A percentile compares a stretch with the other conserved stretches of the same genome.
These are phyloP conservation scores for Artomyces pyxidatus DNA, from an alignment of 768 basidiomycete genomes.

Conservation along the genomic window DNA sequence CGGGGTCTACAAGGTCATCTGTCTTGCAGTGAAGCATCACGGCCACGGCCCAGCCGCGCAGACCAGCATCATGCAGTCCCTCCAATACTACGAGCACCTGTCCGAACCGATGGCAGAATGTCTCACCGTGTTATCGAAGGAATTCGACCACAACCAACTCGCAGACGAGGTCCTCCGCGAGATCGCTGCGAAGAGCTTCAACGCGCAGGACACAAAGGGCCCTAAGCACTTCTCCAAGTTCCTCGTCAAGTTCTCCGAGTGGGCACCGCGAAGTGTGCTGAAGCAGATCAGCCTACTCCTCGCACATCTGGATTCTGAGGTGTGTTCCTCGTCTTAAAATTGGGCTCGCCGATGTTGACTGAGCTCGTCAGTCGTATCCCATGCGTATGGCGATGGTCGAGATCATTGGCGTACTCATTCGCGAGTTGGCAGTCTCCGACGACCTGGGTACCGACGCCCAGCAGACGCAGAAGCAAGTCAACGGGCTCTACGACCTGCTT, in stretches of 20 bases:
- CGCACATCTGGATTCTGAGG: constrained; percentile 88
- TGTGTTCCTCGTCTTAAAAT: constrained; percentile 22
- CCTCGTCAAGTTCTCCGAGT: constrained; percentile 71
- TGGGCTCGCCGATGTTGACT: background rate
- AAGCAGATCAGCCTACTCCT: constrained; percentile 87
- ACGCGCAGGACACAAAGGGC: constrained; percentile 76
- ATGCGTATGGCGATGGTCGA: constrained; percentile 95
- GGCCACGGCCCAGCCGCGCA: constrained; percentile 78
- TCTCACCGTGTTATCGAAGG: constrained; percentile 66
- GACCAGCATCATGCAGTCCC: constrained; percentile 81
- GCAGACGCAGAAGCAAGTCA: constrained; percentile 65
- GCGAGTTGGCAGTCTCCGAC: constrained; percentile 57
- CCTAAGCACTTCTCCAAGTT: constrained; percentile 82
- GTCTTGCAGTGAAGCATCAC: constrained; percentile 87
- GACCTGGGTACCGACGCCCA: constrained; percentile 38
- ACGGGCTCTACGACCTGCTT: constrained; percentile 73
- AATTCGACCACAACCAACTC: constrained; percentile 84
- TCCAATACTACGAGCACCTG: constrained; percentile 93
- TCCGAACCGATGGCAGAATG: constrained; percentile 93
- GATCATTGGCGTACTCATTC: constrained; percentile 77
- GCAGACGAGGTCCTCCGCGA: constrained; percentile 90
- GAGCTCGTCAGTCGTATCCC: constrained; percentile 66
- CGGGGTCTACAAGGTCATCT: constrained; percentile 83
- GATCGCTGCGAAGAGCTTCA: constrained; percentile 72
- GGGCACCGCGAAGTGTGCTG: constrained; percentile 69